Base-by-base conservation (phyloP, 306 rosid species). In the Myrica gale region DNA sequence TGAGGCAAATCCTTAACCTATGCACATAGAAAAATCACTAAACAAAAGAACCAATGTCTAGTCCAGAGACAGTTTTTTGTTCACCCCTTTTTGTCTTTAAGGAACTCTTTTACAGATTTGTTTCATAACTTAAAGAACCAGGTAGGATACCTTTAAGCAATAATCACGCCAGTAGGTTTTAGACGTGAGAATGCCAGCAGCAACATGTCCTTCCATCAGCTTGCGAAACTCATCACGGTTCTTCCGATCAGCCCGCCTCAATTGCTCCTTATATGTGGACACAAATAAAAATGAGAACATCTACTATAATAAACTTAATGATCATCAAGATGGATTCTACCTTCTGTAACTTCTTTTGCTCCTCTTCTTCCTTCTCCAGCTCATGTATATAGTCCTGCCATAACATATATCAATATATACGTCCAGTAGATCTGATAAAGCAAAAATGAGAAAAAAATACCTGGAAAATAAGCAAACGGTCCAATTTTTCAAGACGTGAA, bases 361-460 rank as follows among this genome's bases (percentile, higher is more conserved):
- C 99, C 82, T 96, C 99, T 55, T 96, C 99, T 69, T 88, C 98
- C 88, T 92, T 92, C 78, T 92, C 99, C 87, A 96, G 80, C 80
- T 96, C 98, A 76, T 97, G 98, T 61, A 96, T 90, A 84, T 88
- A 87, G 76, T 96, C 99, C 99, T 96, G 91, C 81, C 82, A 84
- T 81, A 83, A 47, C 65, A 51, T 58, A 85, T 21, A 26, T 68
- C 74, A 79, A 82, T 79, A 85, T 56, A 76, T 23, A 69, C 68
- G 72, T 73, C 73, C 65, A 73, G 47, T 45, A 72, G 23, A 75
- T 55, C 75, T n/a, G 71, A 83, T 41, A 65, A 81, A 74, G 21
- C 54, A 80, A 37, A 74, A 58, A 76, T 45, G 69, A 76, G 71
- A 69, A 47, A 57, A 52, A 77, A 60, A 45, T 84, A 89, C 99